Evolutionary conservation across 1,284 basidiomycete species (phyloP), one percentile per base, ranked within the genome.

Genomic region (Cryptococcus sp.): DNA sequence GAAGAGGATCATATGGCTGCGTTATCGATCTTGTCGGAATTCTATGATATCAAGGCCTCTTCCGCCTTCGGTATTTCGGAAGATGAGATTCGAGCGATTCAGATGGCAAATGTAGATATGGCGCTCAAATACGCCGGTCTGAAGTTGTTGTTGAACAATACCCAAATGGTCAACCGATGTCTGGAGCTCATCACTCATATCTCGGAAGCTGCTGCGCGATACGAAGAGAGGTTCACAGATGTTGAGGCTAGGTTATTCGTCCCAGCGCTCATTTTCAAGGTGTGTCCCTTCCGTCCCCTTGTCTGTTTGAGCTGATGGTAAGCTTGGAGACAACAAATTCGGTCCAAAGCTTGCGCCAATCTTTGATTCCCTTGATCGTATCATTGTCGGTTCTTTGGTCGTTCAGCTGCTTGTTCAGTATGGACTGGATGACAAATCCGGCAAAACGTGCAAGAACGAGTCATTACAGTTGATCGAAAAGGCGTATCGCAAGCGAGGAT

Each of bases 81-180:
- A 7, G 81, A 82, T 13, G 82, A 85, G 49, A 72, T 85, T 11
- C 81, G 82, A 63, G 81, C 81, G 25, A 78, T 88, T n/a, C 85
- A 90, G 52, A 67, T 94, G 24, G 89, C 91, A 28, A 98, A 94
- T 70, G 84, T 90, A 44, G 96, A 99, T 71, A 78, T 98, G 32
- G 83, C 90, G 2, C 79, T 98, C 69, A 98, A 98, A 80, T 99
- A 98, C 64, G 82, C 87, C 18, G 93, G 92, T 1, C 82, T 98
- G 60, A 88, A 91, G 58, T 81, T 88, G 39, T 85, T 94, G 59
- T 90, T 96, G 72, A 89, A 93, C 52, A 94, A 96, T 70, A 91
- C 94, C 5, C 96, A 91, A 67, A 78, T 98, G 22, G 82, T 87
- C 10, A 83, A 89, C 46, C 90, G 88, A 71, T 93, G 91, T 66